These are phyloP conservation scores for Dioscorea dumetorum DNA, from an alignment of 106 monocot species.

Conservation along the genomic window DNA sequence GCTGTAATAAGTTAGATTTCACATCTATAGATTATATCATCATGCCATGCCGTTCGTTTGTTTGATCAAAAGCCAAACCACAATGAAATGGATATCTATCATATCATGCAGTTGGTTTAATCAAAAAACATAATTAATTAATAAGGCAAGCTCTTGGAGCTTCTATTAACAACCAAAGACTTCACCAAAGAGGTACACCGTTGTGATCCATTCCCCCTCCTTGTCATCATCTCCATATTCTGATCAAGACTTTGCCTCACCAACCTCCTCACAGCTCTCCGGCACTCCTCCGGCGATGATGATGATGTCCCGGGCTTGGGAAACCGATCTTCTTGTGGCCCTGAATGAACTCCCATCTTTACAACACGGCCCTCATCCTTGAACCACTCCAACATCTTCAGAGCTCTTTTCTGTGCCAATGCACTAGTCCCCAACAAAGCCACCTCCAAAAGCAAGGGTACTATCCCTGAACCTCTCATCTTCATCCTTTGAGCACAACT, in stretches of 20 bases:
- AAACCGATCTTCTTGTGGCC: conserved; percentile 28
- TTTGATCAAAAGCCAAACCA: no score
- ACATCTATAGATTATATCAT: no score
- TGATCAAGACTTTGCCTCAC: conserved; percentile 67
- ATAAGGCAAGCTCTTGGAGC: conserved; percentile 62
- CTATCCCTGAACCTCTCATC: conserved; percentile 37
- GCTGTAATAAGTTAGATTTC: no score
- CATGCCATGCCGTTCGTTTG: no score
- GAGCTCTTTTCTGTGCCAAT: conserved; percentile 47
- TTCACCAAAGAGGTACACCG: conserved; percentile 5
- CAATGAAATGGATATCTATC: no score
- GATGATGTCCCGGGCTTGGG: not conserved
- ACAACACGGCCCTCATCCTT: conserved; percentile 19
- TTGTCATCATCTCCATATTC: conserved; percentile 56
- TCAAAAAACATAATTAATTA: no score
- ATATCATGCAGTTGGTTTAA: no score
- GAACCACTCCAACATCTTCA: conserved; percentile 60
- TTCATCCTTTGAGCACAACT: conserved; percentile 23
- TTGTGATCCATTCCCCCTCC: conserved; percentile 23
- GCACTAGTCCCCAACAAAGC: conserved; percentile 46
- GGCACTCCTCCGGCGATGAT: not conserved
- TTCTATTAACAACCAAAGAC: conserved; percentile 15
- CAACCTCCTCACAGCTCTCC: conserved; percentile 31
- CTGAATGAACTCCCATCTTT: conserved; percentile 26
- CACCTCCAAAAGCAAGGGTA: conserved; percentile 52